Percentiles rank a stretch among this genome's conserved stretches.
These are phyloP conservation scores for Quercus tomentella DNA, from an alignment of 331 rosid genomes.

Conservation along the genomic window DNA sequence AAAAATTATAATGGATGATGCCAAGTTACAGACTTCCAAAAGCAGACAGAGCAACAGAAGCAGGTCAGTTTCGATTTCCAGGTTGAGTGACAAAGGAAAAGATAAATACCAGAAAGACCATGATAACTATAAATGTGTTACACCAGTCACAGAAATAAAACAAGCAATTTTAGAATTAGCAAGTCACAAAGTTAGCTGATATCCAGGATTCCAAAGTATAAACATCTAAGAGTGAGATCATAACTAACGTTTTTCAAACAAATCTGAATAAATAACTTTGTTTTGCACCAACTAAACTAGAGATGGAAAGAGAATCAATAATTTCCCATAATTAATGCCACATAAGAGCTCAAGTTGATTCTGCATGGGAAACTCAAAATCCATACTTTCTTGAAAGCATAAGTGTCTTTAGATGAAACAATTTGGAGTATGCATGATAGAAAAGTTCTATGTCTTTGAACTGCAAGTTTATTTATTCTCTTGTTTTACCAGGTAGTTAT, in stretches of 20 bases:
- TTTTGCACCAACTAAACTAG: slow-evolving; percentile 1
- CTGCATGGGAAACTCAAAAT: slow-evolving; percentile 1
- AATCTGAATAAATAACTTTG: neutral
- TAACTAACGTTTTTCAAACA: neutral
- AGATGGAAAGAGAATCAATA: neutral
- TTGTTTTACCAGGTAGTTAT: neutral
- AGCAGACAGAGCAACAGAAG: neutral
- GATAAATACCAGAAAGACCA: neutral
- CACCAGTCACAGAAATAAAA: slow-evolving; percentile 2
- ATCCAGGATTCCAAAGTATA: slow-evolving; percentile 5
- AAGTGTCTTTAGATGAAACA: slow-evolving; percentile 1
- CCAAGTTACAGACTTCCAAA: neutral
- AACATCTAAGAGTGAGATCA: neutral
- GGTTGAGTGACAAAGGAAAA: neutral
- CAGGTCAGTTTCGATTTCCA: neutral
- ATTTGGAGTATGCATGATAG: neutral
- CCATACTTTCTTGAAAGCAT: neutral
- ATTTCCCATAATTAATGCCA: neutral
- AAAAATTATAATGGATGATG: neutral
- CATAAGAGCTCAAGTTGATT: neutral
- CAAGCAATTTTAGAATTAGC: neutral
- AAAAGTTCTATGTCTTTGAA: neutral
- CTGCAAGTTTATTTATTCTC: neutral
- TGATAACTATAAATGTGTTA: neutral
- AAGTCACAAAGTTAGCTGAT: neutral